Evolutionary conservation across 2,329 filamentous ascomycete species (phyloP).

Genomic region (Cylindrodendrum hubeiense): DNA sequence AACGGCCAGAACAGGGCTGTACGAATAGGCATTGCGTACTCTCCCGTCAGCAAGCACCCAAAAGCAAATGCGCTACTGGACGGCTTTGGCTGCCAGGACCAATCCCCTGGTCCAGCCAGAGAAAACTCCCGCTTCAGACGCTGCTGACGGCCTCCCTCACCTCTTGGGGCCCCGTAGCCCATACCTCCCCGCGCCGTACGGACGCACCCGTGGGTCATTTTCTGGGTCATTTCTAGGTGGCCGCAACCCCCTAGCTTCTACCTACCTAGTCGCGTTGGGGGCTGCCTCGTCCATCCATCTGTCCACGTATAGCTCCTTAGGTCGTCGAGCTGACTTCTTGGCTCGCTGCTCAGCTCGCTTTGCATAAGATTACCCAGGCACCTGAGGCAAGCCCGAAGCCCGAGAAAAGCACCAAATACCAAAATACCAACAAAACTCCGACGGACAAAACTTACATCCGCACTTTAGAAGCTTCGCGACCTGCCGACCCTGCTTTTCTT

Average conservation of each 20-base stretch:
- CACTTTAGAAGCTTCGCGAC: not conserved
- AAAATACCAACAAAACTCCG: not conserved
- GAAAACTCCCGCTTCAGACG: not conserved
- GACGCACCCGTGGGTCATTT: not conserved
- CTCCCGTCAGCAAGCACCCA: not conserved
- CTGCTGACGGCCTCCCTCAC: constrained; percentile 1
- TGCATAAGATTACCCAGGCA: constrained; percentile 26
- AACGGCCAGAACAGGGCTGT: constrained; percentile 1
- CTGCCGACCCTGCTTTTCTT: constrained; percentile 13
- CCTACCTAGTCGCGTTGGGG: constrained; percentile 34
- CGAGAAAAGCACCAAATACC: not conserved
- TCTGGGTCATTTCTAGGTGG: not conserved
- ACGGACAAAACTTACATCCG: not conserved
- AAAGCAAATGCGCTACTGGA: not conserved
- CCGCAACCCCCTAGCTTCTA: constrained; percentile 16
- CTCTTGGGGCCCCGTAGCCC: not conserved
- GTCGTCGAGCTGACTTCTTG: constrained; percentile 30
- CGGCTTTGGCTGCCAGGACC: not conserved
- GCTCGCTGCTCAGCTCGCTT: constrained; percentile 19
- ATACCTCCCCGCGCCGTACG: not conserved
- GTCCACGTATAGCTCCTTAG: constrained; percentile 39
- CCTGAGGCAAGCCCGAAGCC: constrained; percentile 6
- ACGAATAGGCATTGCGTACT: not conserved
- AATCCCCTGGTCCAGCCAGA: not conserved
- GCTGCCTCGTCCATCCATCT: constrained; percentile 34